Evolutionary conservation across 768 basidiomycete genomes (phyloP).

Genomic region (Russula dissimulans): DNA sequence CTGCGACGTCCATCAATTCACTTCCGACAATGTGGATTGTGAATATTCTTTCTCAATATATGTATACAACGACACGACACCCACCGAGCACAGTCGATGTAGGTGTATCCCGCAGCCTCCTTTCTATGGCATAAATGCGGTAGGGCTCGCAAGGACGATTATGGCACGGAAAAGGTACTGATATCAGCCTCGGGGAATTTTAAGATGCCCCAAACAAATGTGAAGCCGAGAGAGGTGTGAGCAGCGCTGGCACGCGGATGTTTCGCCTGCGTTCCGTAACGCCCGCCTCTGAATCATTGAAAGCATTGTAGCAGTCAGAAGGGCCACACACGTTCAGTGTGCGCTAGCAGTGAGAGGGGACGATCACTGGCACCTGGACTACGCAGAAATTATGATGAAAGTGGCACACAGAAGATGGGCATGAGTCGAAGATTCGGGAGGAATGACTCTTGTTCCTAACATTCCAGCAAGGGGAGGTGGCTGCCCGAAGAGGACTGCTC

Average conservation of each 20-base stretch:
- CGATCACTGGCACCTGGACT: too few species aligned
- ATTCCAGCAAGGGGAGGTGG: too few species aligned
- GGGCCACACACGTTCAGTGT: too few species aligned
- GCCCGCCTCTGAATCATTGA: conserved; percentile 49
- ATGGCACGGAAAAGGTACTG: not conserved
- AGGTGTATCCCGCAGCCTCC: conserved; percentile 68
- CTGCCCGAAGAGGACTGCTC: conserved; percentile 25
- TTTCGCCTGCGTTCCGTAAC: conserved; percentile 54
- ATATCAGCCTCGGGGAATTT: conserved; percentile 38
- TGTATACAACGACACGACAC: not conserved
- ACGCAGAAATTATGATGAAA: too few species aligned
- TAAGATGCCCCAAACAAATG: conserved; percentile 75
- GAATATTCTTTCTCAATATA: too few species aligned
- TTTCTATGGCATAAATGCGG: conserved; percentile 61
- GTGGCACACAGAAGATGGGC: too few species aligned
- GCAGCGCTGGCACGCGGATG: conserved; percentile 35
- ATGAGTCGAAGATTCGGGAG: too few species aligned
- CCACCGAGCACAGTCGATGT: conserved; percentile 55
- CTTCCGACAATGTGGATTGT: too few species aligned
- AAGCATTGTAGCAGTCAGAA: conserved; percentile 24
- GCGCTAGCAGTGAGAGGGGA: too few species aligned
- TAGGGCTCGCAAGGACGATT: conserved; percentile 70
- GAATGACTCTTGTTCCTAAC: too few species aligned
- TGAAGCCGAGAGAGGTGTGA: conserved; percentile 39
- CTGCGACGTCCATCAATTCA: too few species aligned